phyloP scores from a whole-genome alignment of 2,329 filamentous ascomycete genomes.

The Fusarium bactridioides region DNA sequence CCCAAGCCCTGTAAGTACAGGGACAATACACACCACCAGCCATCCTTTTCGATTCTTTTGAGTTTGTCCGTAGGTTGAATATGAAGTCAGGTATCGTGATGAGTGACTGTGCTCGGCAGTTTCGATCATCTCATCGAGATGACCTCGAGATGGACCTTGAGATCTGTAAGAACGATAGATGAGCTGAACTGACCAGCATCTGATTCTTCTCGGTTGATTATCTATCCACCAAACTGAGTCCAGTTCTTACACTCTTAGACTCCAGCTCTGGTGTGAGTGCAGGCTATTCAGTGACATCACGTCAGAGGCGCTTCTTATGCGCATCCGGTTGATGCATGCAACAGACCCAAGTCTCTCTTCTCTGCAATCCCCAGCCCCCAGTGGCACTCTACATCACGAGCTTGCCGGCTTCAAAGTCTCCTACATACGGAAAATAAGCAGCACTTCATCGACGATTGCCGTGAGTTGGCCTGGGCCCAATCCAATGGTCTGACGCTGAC shows the following conservation, averaged over 20 bases:
- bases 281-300: conserved; percentile 4
- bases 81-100: neutral
- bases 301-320: conserved; percentile 32
- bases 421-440: conserved; percentile 17
- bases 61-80: neutral
- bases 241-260: neutral
- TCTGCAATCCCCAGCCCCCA: conserved; percentile 25
- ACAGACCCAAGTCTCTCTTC: conserved; percentile 1
- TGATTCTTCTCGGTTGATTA: neutral
- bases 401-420: conserved; percentile 3
- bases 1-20: conserved; percentile 38
- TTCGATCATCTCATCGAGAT: neutral
- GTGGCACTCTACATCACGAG: conserved; percentile 31
- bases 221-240: neutral
- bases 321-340: conserved; percentile 32
- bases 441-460: conserved; percentile 25
- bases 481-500: conserved; percentile 9
- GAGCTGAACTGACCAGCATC: neutral
- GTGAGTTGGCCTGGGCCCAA: neutral
- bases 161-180: neutral
- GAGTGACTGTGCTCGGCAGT: neutral
- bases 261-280: conserved; percentile 4
- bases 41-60: neutral
- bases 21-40: conserved; percentile 30
- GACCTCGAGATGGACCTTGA: neutral